These are phyloP conservation scores for Bruguiera parviflora DNA, from an alignment of 345 rosid genomes.

Conservation along the genomic window DNA sequence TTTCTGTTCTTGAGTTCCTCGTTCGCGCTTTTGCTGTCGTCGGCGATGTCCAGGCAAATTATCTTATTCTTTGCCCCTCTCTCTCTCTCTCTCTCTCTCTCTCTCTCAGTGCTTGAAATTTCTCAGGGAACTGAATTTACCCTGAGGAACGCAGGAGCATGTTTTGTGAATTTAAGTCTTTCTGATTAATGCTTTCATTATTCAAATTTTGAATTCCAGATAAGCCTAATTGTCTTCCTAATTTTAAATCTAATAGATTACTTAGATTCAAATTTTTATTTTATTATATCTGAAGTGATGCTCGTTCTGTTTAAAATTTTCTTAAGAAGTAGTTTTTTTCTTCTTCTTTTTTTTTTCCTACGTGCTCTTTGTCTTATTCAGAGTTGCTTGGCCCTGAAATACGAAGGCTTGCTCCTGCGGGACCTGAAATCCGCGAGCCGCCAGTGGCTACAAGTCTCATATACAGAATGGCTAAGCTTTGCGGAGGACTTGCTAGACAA, in stretches of 20 bases:
- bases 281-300: too few relatives aligned
- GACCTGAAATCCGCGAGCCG: slow-evolving; percentile 45
- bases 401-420: slow-evolving; percentile 64
- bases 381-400: slow-evolving; percentile 75
- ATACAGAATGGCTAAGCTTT: slow-evolving; percentile 60
- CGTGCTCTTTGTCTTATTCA: slow-evolving; percentile 8
- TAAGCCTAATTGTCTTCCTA: too few relatives aligned
- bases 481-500: slow-evolving; percentile 50
- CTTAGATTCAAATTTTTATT: too few relatives aligned
- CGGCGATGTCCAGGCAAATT: slow-evolving; percentile 63
- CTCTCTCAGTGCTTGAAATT: background rate
- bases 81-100: background rate
- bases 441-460: slow-evolving; percentile 51
- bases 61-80: background rate
- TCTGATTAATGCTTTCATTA: too few relatives aligned
- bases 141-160: too few relatives aligned
- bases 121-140: too few relatives aligned
- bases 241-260: too few relatives aligned
- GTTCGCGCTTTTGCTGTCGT: slow-evolving; percentile 65
- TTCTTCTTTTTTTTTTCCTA: background rate
- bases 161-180: too few relatives aligned
- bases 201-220: too few relatives aligned
- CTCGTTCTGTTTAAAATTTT: too few relatives aligned
- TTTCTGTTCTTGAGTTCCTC: slow-evolving; percentile 64
- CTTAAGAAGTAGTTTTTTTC: background rate